These are phyloP conservation scores for Populus pruinosa DNA, from an alignment of 345 rosid genomes.

Conservation along the genomic window DNA sequence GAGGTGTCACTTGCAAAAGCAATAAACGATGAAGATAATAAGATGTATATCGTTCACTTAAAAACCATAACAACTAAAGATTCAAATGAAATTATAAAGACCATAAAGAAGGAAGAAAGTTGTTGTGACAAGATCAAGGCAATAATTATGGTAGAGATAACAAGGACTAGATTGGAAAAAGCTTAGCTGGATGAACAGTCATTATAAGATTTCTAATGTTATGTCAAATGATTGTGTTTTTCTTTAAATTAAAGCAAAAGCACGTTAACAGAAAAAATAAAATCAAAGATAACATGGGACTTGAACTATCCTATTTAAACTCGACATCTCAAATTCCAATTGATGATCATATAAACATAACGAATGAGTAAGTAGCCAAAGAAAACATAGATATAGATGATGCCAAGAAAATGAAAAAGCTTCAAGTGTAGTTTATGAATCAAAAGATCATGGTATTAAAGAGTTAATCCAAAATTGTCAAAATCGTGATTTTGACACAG, in stretches of 20 bases:
- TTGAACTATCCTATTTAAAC: conserved; percentile 17
- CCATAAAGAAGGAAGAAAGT: conserved; percentile 8
- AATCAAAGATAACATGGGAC: not conserved
- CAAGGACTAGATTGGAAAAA: conserved; percentile 16
- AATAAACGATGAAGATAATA: conserved; percentile 13
- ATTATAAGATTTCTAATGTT: conserved; percentile 5
- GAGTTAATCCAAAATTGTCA: not conserved
- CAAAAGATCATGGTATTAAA: not conserved
- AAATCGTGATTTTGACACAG: too few species aligned
- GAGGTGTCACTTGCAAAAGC: conserved; percentile 14
- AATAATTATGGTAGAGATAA: not conserved
- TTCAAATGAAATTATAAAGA: conserved; percentile 17
- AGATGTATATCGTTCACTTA: not conserved
- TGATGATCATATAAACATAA: conserved; percentile 10
- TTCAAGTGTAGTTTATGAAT: conserved; percentile 4
- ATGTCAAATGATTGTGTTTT: conserved; percentile 5
- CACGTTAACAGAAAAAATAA: conserved; percentile 7
- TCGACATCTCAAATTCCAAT: conserved; percentile 12
- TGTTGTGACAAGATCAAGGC: conserved; percentile 5
- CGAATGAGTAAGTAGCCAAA: not conserved
- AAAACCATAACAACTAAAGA: conserved; percentile 8
- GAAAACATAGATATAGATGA: conserved; percentile 1
- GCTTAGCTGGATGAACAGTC: conserved; percentile 18
- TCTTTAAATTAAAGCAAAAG: conserved; percentile 17
- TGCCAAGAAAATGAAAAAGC: conserved; percentile 6